Evolutionary conservation across 441 rosid species (phyloP).

Genomic region (Euphorbia neoarborescens): DNA sequence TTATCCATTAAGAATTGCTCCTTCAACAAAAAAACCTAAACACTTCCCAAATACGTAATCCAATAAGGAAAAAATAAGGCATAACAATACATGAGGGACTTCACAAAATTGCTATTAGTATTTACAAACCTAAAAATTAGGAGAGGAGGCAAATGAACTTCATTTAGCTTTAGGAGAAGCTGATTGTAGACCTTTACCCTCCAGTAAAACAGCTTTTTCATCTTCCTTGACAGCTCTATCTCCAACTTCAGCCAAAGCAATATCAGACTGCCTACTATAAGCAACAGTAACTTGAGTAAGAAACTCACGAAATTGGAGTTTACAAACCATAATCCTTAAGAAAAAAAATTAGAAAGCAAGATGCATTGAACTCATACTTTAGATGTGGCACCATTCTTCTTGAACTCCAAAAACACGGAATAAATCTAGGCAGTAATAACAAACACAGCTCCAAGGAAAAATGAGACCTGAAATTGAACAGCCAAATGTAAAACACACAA

Average conservation of each 20-base stretch:
- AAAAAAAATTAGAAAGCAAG: not conserved
- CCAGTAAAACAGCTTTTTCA: slow-evolving; percentile 71
- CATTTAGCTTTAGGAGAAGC: slow-evolving; percentile 50
- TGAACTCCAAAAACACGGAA: slow-evolving; percentile 68
- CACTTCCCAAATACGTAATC: not conserved
- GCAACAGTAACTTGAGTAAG: not conserved
- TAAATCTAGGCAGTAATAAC: slow-evolving; percentile 73
- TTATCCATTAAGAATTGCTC: slow-evolving; percentile 83
- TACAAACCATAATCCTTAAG: not conserved
- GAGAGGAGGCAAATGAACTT: slow-evolving; percentile 46
- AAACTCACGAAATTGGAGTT: not conserved
- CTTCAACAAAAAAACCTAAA: slow-evolving; percentile 77
- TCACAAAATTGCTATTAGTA: slow-evolving; percentile 20
- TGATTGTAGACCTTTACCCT: slow-evolving; percentile 70
- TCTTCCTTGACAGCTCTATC: slow-evolving; percentile 56
- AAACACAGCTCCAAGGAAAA: slow-evolving; percentile 74
- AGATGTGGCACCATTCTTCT: slow-evolving; percentile 40
- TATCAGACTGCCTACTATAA: slow-evolving; percentile 82
- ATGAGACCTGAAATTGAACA: slow-evolving; percentile 49
- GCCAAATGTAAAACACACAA: not conserved
- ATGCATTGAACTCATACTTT: slow-evolving; percentile 57
- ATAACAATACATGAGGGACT: not conserved
- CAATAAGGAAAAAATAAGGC: not conserved
- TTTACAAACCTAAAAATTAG: slow-evolving; percentile 52
- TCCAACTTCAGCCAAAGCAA: slow-evolving; percentile 57